phyloP scores from a whole-genome alignment of 495 filamentous ascomycete species.

The Jackrogersella multiformis region DNA sequence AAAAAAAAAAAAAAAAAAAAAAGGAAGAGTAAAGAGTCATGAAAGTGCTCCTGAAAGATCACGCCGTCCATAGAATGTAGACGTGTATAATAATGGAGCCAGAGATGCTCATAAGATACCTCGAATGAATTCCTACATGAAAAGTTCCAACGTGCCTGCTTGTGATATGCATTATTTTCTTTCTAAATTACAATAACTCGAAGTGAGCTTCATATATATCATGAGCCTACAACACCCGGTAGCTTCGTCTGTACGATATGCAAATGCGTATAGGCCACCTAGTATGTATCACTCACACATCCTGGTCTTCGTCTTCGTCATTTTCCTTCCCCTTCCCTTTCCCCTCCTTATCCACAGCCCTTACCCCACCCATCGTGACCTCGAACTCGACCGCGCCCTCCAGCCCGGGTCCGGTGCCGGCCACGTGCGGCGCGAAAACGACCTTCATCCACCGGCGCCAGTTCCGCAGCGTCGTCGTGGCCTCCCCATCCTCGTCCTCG shows the following conservation, averaged over 20 bases:
- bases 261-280: background rate
- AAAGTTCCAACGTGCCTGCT: background rate
- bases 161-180: background rate
- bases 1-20: too few species aligned
- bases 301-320: background rate
- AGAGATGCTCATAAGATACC: background rate
- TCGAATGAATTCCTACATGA: background rate
- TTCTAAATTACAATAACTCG: background rate
- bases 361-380: conserved; percentile 64
- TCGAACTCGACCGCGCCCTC: conserved; percentile 63
- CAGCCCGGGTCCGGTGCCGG: conserved; percentile 53
- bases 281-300: background rate
- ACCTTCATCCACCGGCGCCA: conserved; percentile 79
- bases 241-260: background rate
- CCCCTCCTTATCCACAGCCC: conserved; percentile 46
- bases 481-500: conserved; percentile 27
- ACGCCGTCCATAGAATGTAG: background rate
- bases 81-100: background rate
- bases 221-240: background rate
- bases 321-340: conserved; percentile 28
- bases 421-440: conserved; percentile 78
- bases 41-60: background rate
- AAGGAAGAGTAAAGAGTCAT: too few species aligned
- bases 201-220: background rate
- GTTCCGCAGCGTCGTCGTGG: conserved; percentile 35